A percentile compares a stretch with the other conserved stretches of the same genome.
Evolutionary conservation across 768 basidiomycete genomes (phyloP).

Genomic region (Leccinum olivaceopallidum): DNA sequence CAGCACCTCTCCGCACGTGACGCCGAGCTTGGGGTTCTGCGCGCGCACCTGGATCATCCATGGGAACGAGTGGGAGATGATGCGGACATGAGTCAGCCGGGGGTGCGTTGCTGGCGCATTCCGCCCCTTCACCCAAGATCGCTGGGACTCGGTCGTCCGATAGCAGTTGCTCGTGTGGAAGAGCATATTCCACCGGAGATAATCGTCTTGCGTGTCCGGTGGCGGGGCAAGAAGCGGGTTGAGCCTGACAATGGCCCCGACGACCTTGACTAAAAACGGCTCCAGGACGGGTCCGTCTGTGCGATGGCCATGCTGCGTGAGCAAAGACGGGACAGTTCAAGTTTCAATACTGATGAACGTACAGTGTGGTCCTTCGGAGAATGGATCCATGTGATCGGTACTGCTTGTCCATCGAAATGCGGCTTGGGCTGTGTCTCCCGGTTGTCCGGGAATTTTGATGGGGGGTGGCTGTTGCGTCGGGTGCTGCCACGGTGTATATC

Average conservation of each 20-base stretch:
- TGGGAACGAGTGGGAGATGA: conserved; percentile 55
- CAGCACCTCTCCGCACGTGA: conserved; percentile 68
- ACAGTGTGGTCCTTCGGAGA: conserved; percentile 46
- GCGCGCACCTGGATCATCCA: conserved; percentile 56
- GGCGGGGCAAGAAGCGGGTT: conserved; percentile 64
- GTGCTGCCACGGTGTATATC: conserved; percentile 30
- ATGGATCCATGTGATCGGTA: conserved; percentile 36
- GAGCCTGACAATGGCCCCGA: conserved; percentile 47
- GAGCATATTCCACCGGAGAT: conserved; percentile 76
- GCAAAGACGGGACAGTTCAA: not conserved
- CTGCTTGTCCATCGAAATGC: conserved; percentile 32
- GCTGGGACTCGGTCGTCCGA: conserved; percentile 57
- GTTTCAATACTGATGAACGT: conserved; percentile 18
- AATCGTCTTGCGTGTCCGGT: conserved; percentile 43
- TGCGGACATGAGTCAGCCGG: conserved; percentile 49
- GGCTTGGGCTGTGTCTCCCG: conserved; percentile 28
- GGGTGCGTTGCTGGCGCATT: conserved; percentile 66
- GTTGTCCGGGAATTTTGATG: conserved; percentile 21
- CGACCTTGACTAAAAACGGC: conserved; percentile 53
- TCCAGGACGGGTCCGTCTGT: conserved; percentile 72
- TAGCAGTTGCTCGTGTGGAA: conserved; percentile 60
- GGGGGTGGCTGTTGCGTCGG: conserved; percentile 29
- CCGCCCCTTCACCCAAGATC: conserved; percentile 70
- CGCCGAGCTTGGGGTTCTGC: conserved; percentile 45
- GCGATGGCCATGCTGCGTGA: conserved; percentile 17